phyloP scores from a whole-genome alignment of 2,329 filamentous ascomycete genomes.

The Arthroderma sp. region DNA sequence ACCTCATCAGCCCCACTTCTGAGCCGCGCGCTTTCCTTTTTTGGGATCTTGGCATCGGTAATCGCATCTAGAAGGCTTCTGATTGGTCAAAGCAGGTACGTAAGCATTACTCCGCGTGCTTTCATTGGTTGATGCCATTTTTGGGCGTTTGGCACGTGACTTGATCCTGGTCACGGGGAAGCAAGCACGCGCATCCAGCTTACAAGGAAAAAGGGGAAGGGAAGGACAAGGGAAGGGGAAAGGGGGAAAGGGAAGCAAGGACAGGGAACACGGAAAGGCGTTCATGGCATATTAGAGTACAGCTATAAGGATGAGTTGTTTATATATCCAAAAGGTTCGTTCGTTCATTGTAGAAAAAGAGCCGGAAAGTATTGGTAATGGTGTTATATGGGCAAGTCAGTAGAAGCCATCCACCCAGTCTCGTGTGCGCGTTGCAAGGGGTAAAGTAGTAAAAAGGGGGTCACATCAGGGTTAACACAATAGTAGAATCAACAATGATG shows the following conservation, averaged over 20 bases:
- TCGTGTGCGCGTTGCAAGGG: background rate
- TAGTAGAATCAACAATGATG: background rate
- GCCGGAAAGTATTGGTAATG: background rate
- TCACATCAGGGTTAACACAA: background rate
- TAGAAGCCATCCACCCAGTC: background rate
- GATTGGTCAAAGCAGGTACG: slow-evolving; percentile 2
- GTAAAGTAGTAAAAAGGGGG: background rate
- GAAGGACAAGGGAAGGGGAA: background rate
- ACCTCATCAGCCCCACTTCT: slow-evolving; percentile 2
- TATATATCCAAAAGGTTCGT: background rate
- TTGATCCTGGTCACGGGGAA: background rate
- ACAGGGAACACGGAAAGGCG: background rate
- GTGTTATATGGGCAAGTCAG: background rate
- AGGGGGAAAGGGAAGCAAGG: background rate
- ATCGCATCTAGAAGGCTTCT: slow-evolving; percentile 1
- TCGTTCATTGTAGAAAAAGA: background rate
- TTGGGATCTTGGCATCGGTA: background rate
- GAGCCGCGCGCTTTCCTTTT: background rate
- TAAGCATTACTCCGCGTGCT: slow-evolving; percentile 5
- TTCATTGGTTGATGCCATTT: background rate
- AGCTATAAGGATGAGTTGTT: background rate
- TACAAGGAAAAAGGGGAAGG: background rate
- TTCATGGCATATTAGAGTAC: background rate
- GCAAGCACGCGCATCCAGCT: background rate
- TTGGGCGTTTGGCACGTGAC: background rate